Evolutionary conservation across 192 early-diverging fungal genomes (phyloP).

Genomic region (Chytriomyces sp.): DNA sequence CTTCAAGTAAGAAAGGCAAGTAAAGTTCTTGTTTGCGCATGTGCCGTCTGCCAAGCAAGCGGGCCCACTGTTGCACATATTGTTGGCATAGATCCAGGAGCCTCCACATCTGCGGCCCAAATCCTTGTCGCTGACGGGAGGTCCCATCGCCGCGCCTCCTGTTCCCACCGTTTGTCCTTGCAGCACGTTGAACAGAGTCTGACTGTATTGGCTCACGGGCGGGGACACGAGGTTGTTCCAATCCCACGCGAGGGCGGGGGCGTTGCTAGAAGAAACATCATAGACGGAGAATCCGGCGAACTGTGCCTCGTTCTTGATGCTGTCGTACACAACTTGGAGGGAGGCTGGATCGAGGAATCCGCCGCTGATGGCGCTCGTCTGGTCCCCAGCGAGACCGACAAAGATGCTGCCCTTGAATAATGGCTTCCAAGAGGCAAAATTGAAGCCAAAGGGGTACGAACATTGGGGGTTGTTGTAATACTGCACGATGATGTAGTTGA

Average conservation of each 20-base stretch:
- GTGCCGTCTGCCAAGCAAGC: too few relatives aligned
- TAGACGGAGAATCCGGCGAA: slow-evolving; percentile 1
- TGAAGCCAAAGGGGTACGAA: slow-evolving; percentile 22
- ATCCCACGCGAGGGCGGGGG: slow-evolving; percentile 4
- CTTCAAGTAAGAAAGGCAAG: too few relatives aligned
- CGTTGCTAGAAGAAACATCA: slow-evolving; percentile 9
- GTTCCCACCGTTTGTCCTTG: slow-evolving; percentile 11
- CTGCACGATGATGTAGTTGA: slow-evolving; percentile 16
- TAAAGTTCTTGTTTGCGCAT: too few relatives aligned
- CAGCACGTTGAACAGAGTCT: slow-evolving; percentile 15
- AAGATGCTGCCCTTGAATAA: background rate
- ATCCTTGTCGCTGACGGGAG: background rate
- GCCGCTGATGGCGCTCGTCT: slow-evolving; percentile 6
- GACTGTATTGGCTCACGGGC: background rate
- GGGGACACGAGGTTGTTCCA: background rate
- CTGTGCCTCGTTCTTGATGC: background rate
- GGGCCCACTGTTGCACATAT: too few relatives aligned
- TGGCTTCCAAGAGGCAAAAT: slow-evolving; percentile 5
- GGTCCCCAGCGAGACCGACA: slow-evolving; percentile 13
- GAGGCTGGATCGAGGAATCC: background rate
- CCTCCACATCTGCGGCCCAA: slow-evolving; percentile 8
- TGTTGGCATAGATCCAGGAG: slow-evolving; percentile 8
- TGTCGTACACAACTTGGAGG: slow-evolving; percentile 5
- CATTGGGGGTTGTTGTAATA: slow-evolving; percentile 16
- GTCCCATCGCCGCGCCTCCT: slow-evolving; percentile 9